Evolutionary conservation across 352 stramenopile genomes (phyloP).

Genomic region (Phytophthora meadii): DNA sequence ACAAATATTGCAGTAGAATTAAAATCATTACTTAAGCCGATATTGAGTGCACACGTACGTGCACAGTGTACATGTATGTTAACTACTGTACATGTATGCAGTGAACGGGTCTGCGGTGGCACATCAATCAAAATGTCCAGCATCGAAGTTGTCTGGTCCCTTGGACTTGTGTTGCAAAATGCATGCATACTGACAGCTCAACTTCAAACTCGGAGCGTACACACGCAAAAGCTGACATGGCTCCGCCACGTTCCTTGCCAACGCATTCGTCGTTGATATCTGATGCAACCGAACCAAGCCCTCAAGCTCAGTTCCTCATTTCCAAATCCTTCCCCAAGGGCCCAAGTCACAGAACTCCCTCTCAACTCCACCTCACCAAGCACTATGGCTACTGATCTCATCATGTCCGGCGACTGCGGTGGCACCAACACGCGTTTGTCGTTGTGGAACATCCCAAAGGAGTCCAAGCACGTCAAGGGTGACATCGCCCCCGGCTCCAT

Average conservation of each 20-base stretch:
- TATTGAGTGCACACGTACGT: too few relatives aligned
- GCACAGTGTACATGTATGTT: too few relatives aligned
- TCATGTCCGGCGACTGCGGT: conserved; percentile 93
- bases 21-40: too few relatives aligned
- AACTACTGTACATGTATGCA: too few relatives aligned
- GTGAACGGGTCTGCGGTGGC: too few relatives aligned
- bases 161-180: not conserved
- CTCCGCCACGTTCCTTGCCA: not conserved
- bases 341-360: conserved; percentile 13
- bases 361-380: not conserved
- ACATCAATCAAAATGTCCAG: too few relatives aligned
- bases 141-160: not conserved
- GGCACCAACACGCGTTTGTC: conserved; percentile 96
- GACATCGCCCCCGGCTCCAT: conserved; percentile 75
- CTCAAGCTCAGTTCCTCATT: conserved; percentile 8
- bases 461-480: conserved; percentile 41
- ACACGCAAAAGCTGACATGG: not conserved
- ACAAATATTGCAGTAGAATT: too few relatives aligned
- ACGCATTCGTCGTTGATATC: not conserved
- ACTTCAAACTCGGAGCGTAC: not conserved
- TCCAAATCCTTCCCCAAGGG: conserved; percentile 18
- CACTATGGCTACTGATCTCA: conserved; percentile 50
- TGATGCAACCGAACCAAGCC: not conserved
- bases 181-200: not conserved
- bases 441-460: conserved; percentile 74